These are phyloP conservation scores for Scheffersomyces coipomensis DNA, from an alignment of 805 yeast species.

Conservation along the genomic window DNA sequence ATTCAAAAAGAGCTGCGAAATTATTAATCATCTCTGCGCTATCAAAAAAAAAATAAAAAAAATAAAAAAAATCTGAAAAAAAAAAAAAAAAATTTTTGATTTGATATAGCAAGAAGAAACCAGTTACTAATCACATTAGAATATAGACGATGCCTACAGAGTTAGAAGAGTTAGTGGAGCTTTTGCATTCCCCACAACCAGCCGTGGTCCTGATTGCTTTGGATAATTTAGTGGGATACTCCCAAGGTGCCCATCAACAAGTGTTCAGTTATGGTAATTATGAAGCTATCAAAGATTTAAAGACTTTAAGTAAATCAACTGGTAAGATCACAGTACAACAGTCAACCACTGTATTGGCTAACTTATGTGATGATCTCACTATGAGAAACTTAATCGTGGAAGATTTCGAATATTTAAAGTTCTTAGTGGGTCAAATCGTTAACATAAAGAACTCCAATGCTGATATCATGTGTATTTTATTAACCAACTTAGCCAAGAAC, in stretches of 20 bases:
- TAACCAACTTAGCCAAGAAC: conserved; percentile 83
- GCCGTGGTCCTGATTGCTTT: conserved; percentile 81
- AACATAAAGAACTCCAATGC: conserved; percentile 63
- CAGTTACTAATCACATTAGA: not conserved
- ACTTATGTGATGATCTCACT: conserved; percentile 68
- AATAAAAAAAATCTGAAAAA: conserved; percentile 2
- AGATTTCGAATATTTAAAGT: conserved; percentile 56
- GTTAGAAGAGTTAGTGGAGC: conserved; percentile 61
- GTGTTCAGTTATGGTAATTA: conserved; percentile 70
- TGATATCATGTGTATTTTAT: conserved; percentile 78
- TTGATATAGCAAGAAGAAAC: too few species aligned
- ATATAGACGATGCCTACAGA: conserved; percentile 39
- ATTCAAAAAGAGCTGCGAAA: not conserved
- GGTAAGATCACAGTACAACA: conserved; percentile 58
- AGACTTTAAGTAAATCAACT: conserved; percentile 49
- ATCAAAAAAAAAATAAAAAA: conserved; percentile 1
- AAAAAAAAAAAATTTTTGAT: too few species aligned
- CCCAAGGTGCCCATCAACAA: conserved; percentile 64
- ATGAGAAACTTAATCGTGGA: conserved; percentile 65
- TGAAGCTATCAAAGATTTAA: conserved; percentile 72
- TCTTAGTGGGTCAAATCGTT: conserved; percentile 48
- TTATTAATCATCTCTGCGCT: not conserved
- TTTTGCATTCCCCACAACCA: conserved; percentile 78
- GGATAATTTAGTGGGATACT: conserved; percentile 77
- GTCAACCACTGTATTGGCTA: conserved; percentile 77